Evolutionary conservation across 208 protist genomes (phyloP).

Genomic region (Angomonas desouzai): DNA sequence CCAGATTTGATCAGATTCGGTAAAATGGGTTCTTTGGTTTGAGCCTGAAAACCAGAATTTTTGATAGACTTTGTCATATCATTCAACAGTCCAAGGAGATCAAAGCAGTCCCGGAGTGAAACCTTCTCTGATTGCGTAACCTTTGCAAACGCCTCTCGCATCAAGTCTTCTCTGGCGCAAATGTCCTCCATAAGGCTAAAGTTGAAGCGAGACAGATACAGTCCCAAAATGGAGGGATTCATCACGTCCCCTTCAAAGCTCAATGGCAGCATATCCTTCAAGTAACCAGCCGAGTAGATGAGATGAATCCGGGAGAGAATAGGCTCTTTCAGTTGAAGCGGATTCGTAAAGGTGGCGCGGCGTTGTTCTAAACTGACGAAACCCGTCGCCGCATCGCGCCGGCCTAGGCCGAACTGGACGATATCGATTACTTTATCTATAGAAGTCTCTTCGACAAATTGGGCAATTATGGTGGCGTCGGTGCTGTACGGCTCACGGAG

Average conservation of each 20-base stretch:
- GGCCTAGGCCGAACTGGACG: constrained; percentile 73
- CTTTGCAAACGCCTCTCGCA: constrained; percentile 41
- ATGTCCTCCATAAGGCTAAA: constrained; percentile 60
- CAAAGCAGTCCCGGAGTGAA: constrained; percentile 21
- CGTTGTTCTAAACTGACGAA: constrained; percentile 65
- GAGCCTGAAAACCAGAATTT: constrained; percentile 41
- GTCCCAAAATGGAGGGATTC: constrained; percentile 45
- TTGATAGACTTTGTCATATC: constrained; percentile 70
- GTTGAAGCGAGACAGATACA: constrained; percentile 51
- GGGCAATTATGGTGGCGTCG: constrained; percentile 63
- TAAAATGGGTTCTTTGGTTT: constrained; percentile 50
- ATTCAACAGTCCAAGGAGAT: constrained; percentile 54
- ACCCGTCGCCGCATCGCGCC: constrained; percentile 43
- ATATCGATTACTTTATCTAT: constrained; percentile 74
- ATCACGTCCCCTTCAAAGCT: constrained; percentile 68
- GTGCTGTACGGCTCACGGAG: constrained; percentile 61
- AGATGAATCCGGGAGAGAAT: constrained; percentile 59
- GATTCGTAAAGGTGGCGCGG: constrained; percentile 67
- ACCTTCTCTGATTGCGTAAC: background rate
- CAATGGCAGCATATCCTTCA: constrained; percentile 73
- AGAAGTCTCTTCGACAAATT: constrained; percentile 60
- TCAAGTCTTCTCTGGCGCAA: constrained; percentile 23
- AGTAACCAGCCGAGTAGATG: constrained; percentile 56
- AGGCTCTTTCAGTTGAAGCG: constrained; percentile 40
- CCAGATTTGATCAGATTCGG: constrained; percentile 33